Evolutionary conservation across 2,329 filamentous ascomycete species (phyloP).

Genomic region (Lecanicillium sp.): DNA sequence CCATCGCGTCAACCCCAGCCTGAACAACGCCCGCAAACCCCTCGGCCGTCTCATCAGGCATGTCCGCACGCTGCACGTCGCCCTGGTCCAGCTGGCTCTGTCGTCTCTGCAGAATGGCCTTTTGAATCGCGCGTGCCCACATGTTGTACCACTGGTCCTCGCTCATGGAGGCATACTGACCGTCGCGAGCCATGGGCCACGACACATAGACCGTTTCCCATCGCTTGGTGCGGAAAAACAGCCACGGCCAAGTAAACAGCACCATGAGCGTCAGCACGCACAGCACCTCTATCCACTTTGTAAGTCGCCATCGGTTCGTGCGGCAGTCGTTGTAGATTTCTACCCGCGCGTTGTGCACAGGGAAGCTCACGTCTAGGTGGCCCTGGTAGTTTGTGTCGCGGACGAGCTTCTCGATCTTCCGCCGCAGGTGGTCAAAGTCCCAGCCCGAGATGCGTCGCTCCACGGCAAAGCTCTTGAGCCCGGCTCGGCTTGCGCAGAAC

Average conservation of each 20-base stretch:
- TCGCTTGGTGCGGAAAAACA: constrained; percentile 58
- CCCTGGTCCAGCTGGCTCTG: constrained; percentile 47
- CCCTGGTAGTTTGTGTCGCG: constrained; percentile 61
- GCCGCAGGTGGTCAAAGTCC: constrained; percentile 44
- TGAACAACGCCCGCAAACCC: constrained; percentile 36
- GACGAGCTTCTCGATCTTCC: constrained; percentile 47
- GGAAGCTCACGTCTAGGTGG: constrained; percentile 48
- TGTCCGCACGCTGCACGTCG: constrained; percentile 39
- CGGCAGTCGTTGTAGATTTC: constrained; percentile 56
- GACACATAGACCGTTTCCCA: constrained; percentile 56
- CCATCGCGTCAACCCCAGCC: constrained; percentile 42
- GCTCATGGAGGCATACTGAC: constrained; percentile 42
- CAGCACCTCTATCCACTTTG: constrained; percentile 52
- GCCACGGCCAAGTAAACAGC: constrained; percentile 61
- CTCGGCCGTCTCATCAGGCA: constrained; percentile 24
- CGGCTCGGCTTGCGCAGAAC: constrained; percentile 51
- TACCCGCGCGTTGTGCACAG: constrained; percentile 44
- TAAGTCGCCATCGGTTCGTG: constrained; percentile 58
- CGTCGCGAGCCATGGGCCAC: constrained; percentile 36
- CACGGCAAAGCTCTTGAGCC: constrained; percentile 48
- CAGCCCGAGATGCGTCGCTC: constrained; percentile 49
- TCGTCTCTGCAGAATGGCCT: constrained; percentile 49
- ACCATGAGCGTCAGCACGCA: constrained; percentile 61
- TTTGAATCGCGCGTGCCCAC: constrained; percentile 52
- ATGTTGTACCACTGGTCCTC: constrained; percentile 54